These are phyloP conservation scores for Debaryomyces sp. DNA, from an alignment of 1,139 yeast species.

Conservation along the genomic window DNA sequence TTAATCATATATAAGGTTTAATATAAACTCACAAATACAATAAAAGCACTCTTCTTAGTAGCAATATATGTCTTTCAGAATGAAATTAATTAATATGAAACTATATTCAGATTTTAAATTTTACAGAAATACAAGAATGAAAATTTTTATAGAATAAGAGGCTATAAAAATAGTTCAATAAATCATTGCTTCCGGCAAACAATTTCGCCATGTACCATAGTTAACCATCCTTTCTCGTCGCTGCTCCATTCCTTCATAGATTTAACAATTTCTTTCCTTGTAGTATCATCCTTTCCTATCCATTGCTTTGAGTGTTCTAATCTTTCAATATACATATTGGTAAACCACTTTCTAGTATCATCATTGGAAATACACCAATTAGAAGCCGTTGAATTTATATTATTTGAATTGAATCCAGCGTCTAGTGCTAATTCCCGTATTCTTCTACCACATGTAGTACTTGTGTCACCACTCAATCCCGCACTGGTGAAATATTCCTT, in stretches of 20 bases:
- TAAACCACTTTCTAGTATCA: conserved; percentile 10
- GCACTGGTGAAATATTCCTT: conserved; percentile 11
- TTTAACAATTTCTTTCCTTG: conserved; percentile 6
- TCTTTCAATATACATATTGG: conserved; percentile 16
- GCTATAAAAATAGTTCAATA: too few relatives aligned
- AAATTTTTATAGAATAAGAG: too few relatives aligned
- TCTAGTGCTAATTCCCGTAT: conserved; percentile 19
- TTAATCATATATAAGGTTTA: neutral
- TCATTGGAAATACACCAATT: conserved; percentile 18
- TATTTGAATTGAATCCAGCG: conserved; percentile 21
- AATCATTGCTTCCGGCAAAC: conserved; percentile 16
- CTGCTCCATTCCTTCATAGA: conserved; percentile 19
- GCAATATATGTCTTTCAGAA: too few relatives aligned
- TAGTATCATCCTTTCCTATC: conserved; percentile 10
- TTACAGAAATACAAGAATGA: too few relatives aligned
- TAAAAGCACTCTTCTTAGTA: too few relatives aligned
- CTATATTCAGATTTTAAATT: too few relatives aligned
- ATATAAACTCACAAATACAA: neutral
- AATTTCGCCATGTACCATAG: conserved; percentile 20
- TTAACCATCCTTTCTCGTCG: conserved; percentile 17
- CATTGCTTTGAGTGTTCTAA: conserved; percentile 15
- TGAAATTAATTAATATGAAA: too few relatives aligned
- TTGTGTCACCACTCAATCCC: conserved; percentile 16
- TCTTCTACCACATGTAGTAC: conserved; percentile 19
- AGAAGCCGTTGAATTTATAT: conserved; percentile 16